A percentile compares a stretch with the other conserved stretches of the same genome.
Evolutionary conservation across 495 filamentous ascomycete species (phyloP).

Genomic region (Xylaria cubensis): DNA sequence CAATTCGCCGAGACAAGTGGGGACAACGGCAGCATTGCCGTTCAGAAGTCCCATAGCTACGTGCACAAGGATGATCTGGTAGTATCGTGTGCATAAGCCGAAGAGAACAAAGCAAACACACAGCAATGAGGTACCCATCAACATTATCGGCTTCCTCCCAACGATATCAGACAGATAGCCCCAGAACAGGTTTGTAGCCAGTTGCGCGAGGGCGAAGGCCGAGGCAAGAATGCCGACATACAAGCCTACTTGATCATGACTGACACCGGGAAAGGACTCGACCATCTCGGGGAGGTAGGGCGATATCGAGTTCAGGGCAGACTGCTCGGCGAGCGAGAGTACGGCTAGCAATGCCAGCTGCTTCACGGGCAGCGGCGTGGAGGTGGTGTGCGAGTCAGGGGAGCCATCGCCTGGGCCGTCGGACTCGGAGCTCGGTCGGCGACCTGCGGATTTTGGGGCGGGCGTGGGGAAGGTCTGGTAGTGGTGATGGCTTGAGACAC

Average conservation of each 20-base stretch:
- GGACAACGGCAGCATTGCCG: constrained; percentile 85
- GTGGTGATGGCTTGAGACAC: constrained; percentile 65
- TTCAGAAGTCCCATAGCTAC: constrained; percentile 90
- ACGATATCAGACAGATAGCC: constrained; percentile 88
- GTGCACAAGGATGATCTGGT: constrained; percentile 85
- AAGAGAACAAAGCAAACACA: constrained; percentile 83
- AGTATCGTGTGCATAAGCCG: constrained; percentile 82
- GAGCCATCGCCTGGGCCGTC: constrained; percentile 37
- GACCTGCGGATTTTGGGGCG: constrained; percentile 74
- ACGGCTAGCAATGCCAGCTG: constrained; percentile 87
- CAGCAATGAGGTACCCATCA: constrained; percentile 84
- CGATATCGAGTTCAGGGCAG: constrained; percentile 94
- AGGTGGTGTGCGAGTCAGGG: constrained; percentile 45
- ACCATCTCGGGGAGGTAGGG: constrained; percentile 96
- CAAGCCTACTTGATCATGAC: constrained; percentile 72
- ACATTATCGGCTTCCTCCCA: constrained; percentile 90
- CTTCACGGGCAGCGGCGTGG: constrained; percentile 77
- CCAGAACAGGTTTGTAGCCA: constrained; percentile 92
- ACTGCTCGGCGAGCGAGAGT: constrained; percentile 91
- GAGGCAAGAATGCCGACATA: constrained; percentile 92
- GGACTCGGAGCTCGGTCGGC: constrained; percentile 37
- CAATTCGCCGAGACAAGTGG: constrained; percentile 92
- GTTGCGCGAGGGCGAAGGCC: constrained; percentile 89
- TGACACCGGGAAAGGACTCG: constrained; percentile 80
- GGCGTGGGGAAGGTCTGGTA: constrained; percentile 96